Percentiles rank a stretch among this genome's conserved stretches.
Conservation (phyloP, 495 filamentous ascomycete genomes). For the Talaromyces ruber region DNA sequence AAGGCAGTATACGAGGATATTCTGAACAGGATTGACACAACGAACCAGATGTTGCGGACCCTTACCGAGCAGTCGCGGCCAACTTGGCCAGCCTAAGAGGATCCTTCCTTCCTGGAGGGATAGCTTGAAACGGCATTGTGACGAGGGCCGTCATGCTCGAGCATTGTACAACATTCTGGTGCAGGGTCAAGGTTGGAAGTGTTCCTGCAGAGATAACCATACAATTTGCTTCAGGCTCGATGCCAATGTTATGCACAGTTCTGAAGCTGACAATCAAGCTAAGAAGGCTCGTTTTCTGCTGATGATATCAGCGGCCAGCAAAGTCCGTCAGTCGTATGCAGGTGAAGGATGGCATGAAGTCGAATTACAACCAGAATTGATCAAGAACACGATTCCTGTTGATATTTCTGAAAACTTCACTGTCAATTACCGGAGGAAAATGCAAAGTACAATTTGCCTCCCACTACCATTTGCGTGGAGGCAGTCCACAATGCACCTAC, state of each 20-base stretch:
- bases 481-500: neutral
- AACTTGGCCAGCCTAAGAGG: neutral
- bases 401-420: neutral
- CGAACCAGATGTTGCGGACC: neutral
- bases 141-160: neutral
- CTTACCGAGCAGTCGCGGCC: neutral
- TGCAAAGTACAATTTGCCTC: neutral
- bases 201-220: conserved; percentile 14
- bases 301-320: neutral
- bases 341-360: neutral
- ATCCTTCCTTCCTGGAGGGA: neutral
- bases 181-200: conserved; percentile 13
- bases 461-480: neutral
- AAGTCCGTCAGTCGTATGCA: neutral
- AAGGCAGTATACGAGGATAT: neutral
- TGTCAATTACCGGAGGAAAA: neutral
- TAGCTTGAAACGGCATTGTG: neutral
- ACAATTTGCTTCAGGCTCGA: conserved; percentile 7
- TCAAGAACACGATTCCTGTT: neutral
- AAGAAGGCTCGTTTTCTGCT: neutral
- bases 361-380: neutral
- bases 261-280: neutral
- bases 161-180: conserved; percentile 12
- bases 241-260: neutral
- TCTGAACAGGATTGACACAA: neutral